Conservation (phyloP, 73 alveolate genomes). For the Durusdinium trenchii region DNA sequence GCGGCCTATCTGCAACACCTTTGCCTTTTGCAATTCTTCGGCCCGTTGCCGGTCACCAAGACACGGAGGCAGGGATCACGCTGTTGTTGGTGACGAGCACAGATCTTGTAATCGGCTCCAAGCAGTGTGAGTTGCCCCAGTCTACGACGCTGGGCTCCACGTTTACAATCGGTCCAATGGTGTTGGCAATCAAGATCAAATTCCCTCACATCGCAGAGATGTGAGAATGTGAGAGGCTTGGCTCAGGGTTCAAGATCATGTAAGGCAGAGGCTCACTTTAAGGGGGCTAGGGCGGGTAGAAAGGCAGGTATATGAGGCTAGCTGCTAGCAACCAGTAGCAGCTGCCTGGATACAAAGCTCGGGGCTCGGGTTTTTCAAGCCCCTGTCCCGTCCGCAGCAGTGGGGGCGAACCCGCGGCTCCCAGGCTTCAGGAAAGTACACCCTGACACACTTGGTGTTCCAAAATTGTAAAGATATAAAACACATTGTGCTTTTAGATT, state of each 20-base stretch:
- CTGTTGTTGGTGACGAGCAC: slow-evolving; percentile 87
- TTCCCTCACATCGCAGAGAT: not conserved
- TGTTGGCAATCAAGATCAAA: slow-evolving; percentile 68
- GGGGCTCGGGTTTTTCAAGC: not conserved
- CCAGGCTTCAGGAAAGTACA: too few relatives aligned
- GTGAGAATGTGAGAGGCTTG: not conserved
- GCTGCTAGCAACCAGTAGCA: not conserved
- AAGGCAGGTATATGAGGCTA: too few relatives aligned
- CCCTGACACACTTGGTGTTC: too few relatives aligned
- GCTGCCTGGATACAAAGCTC: not conserved
- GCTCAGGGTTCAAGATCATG: too few relatives aligned
- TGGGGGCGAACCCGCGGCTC: too few relatives aligned
- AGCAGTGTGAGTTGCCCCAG: slow-evolving; percentile 80
- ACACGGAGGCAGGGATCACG: slow-evolving; percentile 73
- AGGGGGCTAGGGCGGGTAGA: not conserved
- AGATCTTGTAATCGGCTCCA: slow-evolving; percentile 70
- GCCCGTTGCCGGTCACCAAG: not conserved
- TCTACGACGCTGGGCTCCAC: slow-evolving; percentile 87
- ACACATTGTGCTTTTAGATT: too few relatives aligned
- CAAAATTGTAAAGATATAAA: too few relatives aligned
- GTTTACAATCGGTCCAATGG: slow-evolving; percentile 93
- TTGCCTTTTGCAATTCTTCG: not conserved
- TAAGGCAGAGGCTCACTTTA: not conserved
- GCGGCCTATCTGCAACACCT: too few relatives aligned
- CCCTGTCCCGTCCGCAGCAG: not conserved